These are phyloP conservation scores for Bryoerythrophyllum caledonicum DNA, from an alignment of 225 moss, liverwort and hornwort genomes.

Conservation along the genomic window DNA sequence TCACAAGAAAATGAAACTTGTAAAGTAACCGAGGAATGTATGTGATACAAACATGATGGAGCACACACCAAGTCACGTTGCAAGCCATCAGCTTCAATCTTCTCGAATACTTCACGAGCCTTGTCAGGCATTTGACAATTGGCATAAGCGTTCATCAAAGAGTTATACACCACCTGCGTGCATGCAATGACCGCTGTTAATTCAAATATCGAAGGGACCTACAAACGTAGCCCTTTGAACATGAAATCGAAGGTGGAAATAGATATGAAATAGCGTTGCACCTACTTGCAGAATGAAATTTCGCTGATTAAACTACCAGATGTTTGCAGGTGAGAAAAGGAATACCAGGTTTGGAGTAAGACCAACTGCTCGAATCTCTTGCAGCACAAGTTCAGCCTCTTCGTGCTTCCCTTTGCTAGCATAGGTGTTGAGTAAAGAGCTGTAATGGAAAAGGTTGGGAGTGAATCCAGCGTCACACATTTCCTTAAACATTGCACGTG, in stretches of 20 bases:
- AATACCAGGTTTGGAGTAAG: slow-evolving; percentile 74
- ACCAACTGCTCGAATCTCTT: slow-evolving; percentile 55
- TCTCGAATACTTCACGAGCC: slow-evolving; percentile 56
- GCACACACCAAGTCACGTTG: slow-evolving; percentile 62
- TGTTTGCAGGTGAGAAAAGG: background rate
- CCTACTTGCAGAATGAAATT: background rate
- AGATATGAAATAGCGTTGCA: background rate
- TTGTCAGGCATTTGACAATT: slow-evolving; percentile 60
- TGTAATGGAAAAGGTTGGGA: slow-evolving; percentile 83
- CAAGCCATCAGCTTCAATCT: slow-evolving; percentile 60
- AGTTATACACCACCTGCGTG: slow-evolving; percentile 77
- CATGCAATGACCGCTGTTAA: background rate
- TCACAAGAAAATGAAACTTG: background rate
- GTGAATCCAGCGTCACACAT: slow-evolving; percentile 65
- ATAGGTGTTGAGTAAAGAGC: slow-evolving; percentile 73
- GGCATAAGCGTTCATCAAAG: slow-evolving; percentile 75
- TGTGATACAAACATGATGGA: background rate
- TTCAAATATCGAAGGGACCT: slow-evolving; percentile 16
- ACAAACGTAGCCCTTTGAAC: background rate
- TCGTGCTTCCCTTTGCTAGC: slow-evolving; percentile 66
- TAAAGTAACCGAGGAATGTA: background rate
- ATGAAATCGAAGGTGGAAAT: background rate
- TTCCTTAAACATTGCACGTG: slow-evolving; percentile 60
- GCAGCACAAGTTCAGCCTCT: slow-evolving; percentile 61
- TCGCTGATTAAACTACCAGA: background rate